Conservation (phyloP, 805 yeast species). For the Pachysolen tannophilus region DNA sequence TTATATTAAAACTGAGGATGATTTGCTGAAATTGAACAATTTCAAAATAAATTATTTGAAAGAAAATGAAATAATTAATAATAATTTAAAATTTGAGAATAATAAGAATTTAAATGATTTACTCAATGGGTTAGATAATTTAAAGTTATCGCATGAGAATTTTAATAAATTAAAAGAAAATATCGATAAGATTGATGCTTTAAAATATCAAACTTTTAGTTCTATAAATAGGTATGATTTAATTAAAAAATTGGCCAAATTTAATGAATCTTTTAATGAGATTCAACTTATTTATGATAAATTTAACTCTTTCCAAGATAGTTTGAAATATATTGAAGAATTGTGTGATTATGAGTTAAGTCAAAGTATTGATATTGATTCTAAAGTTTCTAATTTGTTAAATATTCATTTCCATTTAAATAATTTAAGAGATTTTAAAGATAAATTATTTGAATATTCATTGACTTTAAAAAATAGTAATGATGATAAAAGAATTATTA, state of each 20-base stretch:
- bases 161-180: slow-evolving; percentile 41
- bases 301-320: slow-evolving; percentile 46
- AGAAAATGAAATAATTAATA: slow-evolving; percentile 70
- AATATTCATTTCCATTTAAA: slow-evolving; percentile 64
- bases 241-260: slow-evolving; percentile 56
- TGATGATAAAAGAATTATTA: slow-evolving; percentile 54
- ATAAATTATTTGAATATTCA: slow-evolving; percentile 57
- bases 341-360: slow-evolving; percentile 42
- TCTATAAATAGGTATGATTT: slow-evolving; percentile 61
- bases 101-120: slow-evolving; percentile 54
- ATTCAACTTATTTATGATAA: slow-evolving; percentile 58
- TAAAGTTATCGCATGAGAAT: slow-evolving; percentile 33
- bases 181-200: slow-evolving; percentile 33
- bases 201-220: slow-evolving; percentile 48
- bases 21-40: slow-evolving; percentile 43
- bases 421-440: slow-evolving; percentile 69
- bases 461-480: slow-evolving; percentile 42
- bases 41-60: slow-evolving; percentile 49
- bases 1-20: slow-evolving; percentile 26
- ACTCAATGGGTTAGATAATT: slow-evolving; percentile 30
- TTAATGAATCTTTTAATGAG: slow-evolving; percentile 65
- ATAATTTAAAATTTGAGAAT: slow-evolving; percentile 66
- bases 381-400: slow-evolving; percentile 47
- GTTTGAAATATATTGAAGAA: slow-evolving; percentile 40
- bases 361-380: slow-evolving; percentile 35